phyloP scores from a whole-genome alignment of 148 eudicot genomes.

The Suaeda aralocaspica region DNA sequence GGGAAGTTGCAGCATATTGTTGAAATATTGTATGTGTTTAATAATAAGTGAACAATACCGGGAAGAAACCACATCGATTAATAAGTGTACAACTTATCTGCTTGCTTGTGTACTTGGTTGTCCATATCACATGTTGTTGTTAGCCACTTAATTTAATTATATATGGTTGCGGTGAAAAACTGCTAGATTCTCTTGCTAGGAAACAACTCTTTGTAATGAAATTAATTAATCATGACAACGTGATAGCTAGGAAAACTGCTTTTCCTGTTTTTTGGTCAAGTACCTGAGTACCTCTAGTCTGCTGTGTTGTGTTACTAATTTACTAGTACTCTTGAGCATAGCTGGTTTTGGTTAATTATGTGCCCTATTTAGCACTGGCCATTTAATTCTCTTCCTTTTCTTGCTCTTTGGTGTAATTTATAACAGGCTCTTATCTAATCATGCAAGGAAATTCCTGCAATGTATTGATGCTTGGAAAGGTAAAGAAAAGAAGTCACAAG shows the following conservation, averaged over 20 bases:
- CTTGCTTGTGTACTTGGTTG: neutral
- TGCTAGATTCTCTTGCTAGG: neutral
- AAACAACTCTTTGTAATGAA: neutral
- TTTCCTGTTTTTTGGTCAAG: too few relatives aligned
- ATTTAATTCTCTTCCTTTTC: neutral
- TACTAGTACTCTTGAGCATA: neutral
- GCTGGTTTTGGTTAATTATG: neutral
- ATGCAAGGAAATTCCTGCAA: neutral
- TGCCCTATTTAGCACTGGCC: neutral
- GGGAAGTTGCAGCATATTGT: too few relatives aligned
- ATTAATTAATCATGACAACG: too few relatives aligned
- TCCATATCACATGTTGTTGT: neutral
- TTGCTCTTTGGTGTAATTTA: neutral
- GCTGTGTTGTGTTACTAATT: neutral
- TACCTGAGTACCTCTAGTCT: too few relatives aligned
- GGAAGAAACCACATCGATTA: too few relatives aligned
- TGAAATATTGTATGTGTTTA: too few relatives aligned
- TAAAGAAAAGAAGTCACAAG: conserved; percentile 1
- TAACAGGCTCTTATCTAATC: neutral
- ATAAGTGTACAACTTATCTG: too few relatives aligned
- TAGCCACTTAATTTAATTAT: too few relatives aligned
- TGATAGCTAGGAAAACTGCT: too few relatives aligned
- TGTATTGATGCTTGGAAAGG: neutral
- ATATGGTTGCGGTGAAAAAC: neutral
- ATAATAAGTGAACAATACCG: too few relatives aligned